Base-by-base conservation (phyloP, 306 rosid genomes). In the Inga oerstediana region DNA sequence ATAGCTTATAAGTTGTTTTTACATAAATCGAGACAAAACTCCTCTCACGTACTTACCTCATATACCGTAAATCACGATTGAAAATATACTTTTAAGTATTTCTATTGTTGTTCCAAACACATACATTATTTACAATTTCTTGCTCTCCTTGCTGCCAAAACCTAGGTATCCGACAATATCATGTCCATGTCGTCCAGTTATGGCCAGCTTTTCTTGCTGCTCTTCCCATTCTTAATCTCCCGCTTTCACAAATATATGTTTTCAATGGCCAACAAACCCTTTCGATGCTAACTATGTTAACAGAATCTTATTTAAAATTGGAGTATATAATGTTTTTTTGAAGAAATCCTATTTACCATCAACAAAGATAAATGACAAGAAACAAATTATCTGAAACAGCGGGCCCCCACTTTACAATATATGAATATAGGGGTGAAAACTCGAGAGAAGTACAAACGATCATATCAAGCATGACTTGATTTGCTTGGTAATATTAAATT, bases 181-280 rank as follows among this genome's bases (percentile, higher is more conserved):
- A 70, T 86, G 73, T 86, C 48, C 90, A 94, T 90, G 79, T 92
- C 97, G 81, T 89, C 91, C 7, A 83, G 90, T 80, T 90, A 91
- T 56, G 89, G 93, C 98, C 97, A 94, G 74, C 80, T 84, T 81
- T 75, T 91, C 86, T n/a, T 80, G 88, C 80, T 83, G 78, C 76
- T 88, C 83, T 83, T 85, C 72, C 86, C 95, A 41, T 84, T 86
- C 88, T 94, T 91, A 88, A 83, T 87, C 52, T 92, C 97, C 97
- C 92, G 93, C 66, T 0, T 32, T 8, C 35, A 32, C 20, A 66
- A 32, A 32, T 32, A 69, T 15, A 64, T 12, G 69, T 64, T 64
- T 27, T 12, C 34, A 27, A 59, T 59, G 9, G 39, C 12, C 64
- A 56, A 32, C 34, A 32, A 32, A 32, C 34, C 34, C 34, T 32